Percentiles rank a stretch among this genome's conserved stretches.
These are phyloP conservation scores for Mortierella sp. DNA, from an alignment of 371 early-diverging fungal species.

Conservation along the genomic window DNA sequence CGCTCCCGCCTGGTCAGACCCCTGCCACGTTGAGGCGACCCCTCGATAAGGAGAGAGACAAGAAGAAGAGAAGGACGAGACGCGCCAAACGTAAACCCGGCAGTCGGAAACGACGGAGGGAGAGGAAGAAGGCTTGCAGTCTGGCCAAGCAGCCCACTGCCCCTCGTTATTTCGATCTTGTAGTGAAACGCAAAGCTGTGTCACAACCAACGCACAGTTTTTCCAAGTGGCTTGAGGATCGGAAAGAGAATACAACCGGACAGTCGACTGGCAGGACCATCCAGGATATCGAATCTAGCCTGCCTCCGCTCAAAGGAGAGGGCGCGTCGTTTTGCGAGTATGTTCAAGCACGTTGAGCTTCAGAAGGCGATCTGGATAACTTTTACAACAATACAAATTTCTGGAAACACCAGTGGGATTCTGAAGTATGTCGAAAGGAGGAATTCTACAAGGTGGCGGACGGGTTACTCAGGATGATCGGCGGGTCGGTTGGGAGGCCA, in stretches of 20 bases:
- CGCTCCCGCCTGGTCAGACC: constrained; percentile 13
- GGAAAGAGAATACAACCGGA: background rate
- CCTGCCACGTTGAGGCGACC: constrained; percentile 14
- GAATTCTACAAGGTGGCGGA: constrained; percentile 13
- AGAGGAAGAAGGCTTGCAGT: constrained; percentile 5
- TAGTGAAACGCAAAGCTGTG: constrained; percentile 11
- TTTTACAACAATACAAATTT: constrained; percentile 16
- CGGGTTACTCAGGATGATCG: background rate
- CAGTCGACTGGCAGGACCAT: constrained; percentile 7
- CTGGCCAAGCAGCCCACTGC: background rate
- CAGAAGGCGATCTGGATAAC: background rate
- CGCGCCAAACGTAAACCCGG: constrained; percentile 2
- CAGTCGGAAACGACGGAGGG: background rate
- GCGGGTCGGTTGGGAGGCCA: background rate
- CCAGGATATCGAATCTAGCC: background rate
- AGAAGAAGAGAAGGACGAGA: background rate
- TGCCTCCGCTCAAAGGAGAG: constrained; percentile 12
- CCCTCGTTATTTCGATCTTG: constrained; percentile 10
- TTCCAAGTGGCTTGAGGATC: constrained; percentile 14
- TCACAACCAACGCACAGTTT: constrained; percentile 13
- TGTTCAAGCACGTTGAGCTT: background rate
- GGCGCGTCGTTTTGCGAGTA: background rate
- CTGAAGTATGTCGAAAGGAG: background rate
- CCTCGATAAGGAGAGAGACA: constrained; percentile 6
- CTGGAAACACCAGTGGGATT: constrained; percentile 15